These are phyloP conservation scores for Tarenaya hassleriana DNA, from an alignment of 345 rosid genomes.

Conservation along the genomic window DNA sequence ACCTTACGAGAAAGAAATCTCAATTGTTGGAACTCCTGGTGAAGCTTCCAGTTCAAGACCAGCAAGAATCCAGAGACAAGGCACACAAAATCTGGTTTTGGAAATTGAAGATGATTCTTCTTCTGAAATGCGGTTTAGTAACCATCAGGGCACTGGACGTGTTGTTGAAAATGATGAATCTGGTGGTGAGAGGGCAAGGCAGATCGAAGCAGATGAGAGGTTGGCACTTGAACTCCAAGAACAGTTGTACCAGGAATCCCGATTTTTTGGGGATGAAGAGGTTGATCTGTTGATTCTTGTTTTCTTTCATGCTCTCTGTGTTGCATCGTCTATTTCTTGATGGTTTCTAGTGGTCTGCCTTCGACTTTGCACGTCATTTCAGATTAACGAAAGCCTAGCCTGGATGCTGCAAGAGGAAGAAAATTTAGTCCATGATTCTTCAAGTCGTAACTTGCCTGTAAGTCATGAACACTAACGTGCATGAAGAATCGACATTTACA, in stretches of 20 bases:
- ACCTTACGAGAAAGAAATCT: conserved; percentile 39
- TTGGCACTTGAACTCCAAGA: conserved; percentile 91
- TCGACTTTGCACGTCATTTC: conserved; percentile 20
- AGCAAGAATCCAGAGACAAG: conserved; percentile 31
- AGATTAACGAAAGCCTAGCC: conserved; percentile 61
- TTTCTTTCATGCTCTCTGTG: neutral
- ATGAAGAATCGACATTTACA: too few relatives aligned
- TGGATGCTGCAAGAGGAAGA: conserved; percentile 64
- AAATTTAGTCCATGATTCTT: conserved; percentile 28
- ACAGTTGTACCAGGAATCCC: conserved; percentile 60
- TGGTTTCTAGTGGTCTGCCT: conserved; percentile 14
- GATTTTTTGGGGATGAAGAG: conserved; percentile 35
- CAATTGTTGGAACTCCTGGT: conserved; percentile 45
- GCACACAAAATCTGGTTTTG: conserved; percentile 26
- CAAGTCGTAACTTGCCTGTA: conserved; percentile 37
- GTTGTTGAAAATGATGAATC: conserved; percentile 31
- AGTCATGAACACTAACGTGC: conserved; percentile 21
- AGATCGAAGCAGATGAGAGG: conserved; percentile 84
- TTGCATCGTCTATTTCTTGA: conserved; percentile 1
- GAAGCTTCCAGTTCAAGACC: conserved; percentile 58
- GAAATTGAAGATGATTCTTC: conserved; percentile 45
- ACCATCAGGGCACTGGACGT: conserved; percentile 21
- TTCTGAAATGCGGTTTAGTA: conserved; percentile 28
- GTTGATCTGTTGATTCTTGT: conserved; percentile 29
- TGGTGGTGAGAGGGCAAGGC: conserved; percentile 57